phyloP scores from a whole-genome alignment of 2,329 filamentous ascomycete species.

The Metarhizium album region DNA sequence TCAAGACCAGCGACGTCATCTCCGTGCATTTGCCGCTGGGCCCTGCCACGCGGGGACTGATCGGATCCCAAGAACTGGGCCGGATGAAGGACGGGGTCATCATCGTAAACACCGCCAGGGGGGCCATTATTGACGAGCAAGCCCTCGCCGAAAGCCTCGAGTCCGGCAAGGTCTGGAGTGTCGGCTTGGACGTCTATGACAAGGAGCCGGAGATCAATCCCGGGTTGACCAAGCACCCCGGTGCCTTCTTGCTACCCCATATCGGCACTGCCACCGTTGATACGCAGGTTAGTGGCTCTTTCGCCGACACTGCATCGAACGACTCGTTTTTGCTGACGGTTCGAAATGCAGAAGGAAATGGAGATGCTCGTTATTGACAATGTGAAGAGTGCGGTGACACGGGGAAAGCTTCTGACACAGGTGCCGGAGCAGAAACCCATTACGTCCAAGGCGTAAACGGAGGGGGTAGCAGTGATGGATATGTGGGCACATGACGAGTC shows the following conservation, averaged over 20 bases:
- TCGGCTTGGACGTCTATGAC: conserved; percentile 47
- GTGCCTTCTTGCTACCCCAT: conserved; percentile 54
- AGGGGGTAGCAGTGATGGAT: background rate
- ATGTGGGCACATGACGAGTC: background rate
- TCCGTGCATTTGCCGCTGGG: conserved; percentile 42
- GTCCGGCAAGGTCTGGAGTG: conserved; percentile 40
- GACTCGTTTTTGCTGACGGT: background rate
- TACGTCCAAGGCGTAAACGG: background rate
- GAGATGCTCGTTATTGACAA: conserved; percentile 20
- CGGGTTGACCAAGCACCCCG: conserved; percentile 45
- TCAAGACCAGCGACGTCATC: conserved; percentile 42
- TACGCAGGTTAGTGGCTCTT: conserved; percentile 10
- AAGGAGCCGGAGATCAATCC: conserved; percentile 50
- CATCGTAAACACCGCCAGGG: conserved; percentile 47
- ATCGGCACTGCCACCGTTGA: conserved; percentile 57
- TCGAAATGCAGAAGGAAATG: conserved; percentile 13
- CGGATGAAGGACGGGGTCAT: conserved; percentile 45
- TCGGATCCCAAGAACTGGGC: conserved; percentile 36
- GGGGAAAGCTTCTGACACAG: conserved; percentile 9
- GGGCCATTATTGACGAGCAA: conserved; percentile 44
- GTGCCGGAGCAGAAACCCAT: conserved; percentile 8
- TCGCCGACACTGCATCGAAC: background rate
- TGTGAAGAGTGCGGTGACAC: conserved; percentile 19
- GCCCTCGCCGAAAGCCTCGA: conserved; percentile 43
- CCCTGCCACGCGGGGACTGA: conserved; percentile 39